Percentiles rank a stretch among this genome's conserved stretches.
Evolutionary conservation across 169 alveolate species (phyloP).

Genomic region (Amoebophrya sp.): DNA sequence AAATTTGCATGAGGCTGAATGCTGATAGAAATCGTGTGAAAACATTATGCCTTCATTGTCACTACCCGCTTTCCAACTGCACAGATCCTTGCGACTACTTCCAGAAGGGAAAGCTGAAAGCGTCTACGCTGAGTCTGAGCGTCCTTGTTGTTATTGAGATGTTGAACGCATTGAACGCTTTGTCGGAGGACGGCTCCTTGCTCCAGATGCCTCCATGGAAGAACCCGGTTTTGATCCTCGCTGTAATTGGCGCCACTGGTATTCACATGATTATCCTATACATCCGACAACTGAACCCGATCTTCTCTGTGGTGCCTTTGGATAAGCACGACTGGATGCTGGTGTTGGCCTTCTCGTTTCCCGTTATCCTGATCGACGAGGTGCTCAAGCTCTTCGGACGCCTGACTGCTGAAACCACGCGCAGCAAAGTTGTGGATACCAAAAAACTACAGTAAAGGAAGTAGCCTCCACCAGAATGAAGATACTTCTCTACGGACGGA

Average conservation of each 20-base stretch:
- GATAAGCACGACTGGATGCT: constrained; percentile 84
- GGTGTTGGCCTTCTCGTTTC: constrained; percentile 89
- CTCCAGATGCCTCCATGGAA: constrained; percentile 92
- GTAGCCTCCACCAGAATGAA: too few relatives aligned
- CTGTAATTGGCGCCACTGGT: constrained; percentile 75
- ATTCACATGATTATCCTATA: constrained; percentile 87
- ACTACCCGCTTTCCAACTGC: too few relatives aligned
- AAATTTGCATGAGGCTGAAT: too few relatives aligned
- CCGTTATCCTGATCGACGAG: constrained; percentile 96
- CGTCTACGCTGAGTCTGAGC: constrained; percentile 90
- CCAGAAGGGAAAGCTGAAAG: constrained; percentile 92
- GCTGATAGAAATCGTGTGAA: too few relatives aligned
- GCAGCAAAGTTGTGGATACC: background rate
- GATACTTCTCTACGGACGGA: background rate
- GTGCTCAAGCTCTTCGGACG: constrained; percentile 81
- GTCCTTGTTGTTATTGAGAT: constrained; percentile 94
- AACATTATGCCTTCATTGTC: too few relatives aligned
- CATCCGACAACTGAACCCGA: constrained; percentile 77
- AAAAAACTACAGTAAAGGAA: background rate
- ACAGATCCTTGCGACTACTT: constrained; percentile 90
- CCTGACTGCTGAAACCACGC: background rate
- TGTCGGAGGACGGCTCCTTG: constrained; percentile 92
- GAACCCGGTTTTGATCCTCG: constrained; percentile 86
- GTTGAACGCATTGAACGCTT: constrained; percentile 97
- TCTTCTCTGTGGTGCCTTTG: constrained; percentile 86